Conservation (phyloP, 2,329 filamentous ascomycete species). For the Fusarium palustre region DNA sequence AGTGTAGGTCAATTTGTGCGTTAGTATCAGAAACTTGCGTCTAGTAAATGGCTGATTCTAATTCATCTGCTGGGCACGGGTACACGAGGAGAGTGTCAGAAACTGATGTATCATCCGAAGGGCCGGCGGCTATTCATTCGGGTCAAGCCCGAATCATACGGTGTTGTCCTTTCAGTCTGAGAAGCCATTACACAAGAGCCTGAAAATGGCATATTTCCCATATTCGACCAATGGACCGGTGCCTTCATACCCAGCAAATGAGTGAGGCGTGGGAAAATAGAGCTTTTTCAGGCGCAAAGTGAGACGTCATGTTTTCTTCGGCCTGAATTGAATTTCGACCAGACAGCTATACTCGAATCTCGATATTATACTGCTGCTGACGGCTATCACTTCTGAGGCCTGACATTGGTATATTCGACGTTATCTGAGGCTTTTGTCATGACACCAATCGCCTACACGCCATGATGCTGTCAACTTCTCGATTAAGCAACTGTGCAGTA, state of each 20-base stretch:
- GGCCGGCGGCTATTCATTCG: slow-evolving; percentile 25
- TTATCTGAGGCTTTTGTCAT: slow-evolving; percentile 16
- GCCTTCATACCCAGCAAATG: slow-evolving; percentile 12
- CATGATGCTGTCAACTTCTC: slow-evolving; percentile 33
- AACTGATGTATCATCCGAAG: slow-evolving; percentile 17
- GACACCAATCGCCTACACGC: slow-evolving; percentile 8
- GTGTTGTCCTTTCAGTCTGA: slow-evolving; percentile 6
- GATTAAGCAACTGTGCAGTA: slow-evolving; percentile 17
- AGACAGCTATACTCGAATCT: slow-evolving; percentile 14
- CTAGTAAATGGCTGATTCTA: slow-evolving; percentile 18
- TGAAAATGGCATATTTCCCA: slow-evolving; percentile 16
- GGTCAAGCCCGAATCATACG: slow-evolving; percentile 28
- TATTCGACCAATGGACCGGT: slow-evolving; percentile 20
- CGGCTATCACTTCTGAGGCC: slow-evolving; percentile 37
- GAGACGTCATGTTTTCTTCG: slow-evolving; percentile 30
- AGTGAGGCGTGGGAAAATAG: slow-evolving; percentile 4
- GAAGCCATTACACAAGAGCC: slow-evolving; percentile 16
- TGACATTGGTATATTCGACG: slow-evolving; percentile 18
- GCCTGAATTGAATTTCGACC: slow-evolving; percentile 10
- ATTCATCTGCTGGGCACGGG: slow-evolving; percentile 33
- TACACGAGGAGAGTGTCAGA: slow-evolving; percentile 23
- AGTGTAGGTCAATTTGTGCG: slow-evolving; percentile 5
- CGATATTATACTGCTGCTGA: slow-evolving; percentile 8
- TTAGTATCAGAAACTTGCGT: slow-evolving; percentile 2
- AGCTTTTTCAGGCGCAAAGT: slow-evolving; percentile 29